These are phyloP conservation scores for Xylaria grammica DNA, from an alignment of 495 filamentous ascomycete species.

Conservation along the genomic window DNA sequence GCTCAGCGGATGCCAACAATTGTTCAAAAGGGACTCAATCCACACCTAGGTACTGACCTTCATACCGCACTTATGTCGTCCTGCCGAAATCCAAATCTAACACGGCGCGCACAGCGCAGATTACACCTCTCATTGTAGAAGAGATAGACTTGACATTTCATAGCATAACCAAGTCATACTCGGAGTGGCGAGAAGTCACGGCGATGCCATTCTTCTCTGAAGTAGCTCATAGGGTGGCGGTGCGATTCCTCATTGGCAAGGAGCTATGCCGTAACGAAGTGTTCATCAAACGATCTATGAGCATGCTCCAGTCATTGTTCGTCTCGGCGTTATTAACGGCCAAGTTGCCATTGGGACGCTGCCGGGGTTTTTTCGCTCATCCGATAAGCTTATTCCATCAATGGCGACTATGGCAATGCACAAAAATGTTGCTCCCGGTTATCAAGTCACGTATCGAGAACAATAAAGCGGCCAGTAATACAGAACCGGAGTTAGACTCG, in stretches of 20 bases:
- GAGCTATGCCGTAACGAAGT: neutral
- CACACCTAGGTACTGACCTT: neutral
- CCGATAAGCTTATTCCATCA: neutral
- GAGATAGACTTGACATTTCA: constrained; percentile 1
- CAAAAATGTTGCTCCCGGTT: neutral
- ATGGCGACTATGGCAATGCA: constrained; percentile 4
- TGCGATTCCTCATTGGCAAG: neutral
- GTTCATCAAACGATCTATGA: constrained; percentile 5
- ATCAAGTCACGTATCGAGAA: constrained; percentile 1
- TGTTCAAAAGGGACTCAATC: constrained; percentile 1
- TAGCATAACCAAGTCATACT: neutral
- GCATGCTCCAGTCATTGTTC: neutral
- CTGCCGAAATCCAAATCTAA: neutral
- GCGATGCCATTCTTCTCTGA: neutral
- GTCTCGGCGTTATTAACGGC: neutral
- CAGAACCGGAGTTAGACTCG: neutral
- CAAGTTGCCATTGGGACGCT: constrained; percentile 3
- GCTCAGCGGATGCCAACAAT: neutral
- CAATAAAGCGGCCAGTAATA: neutral
- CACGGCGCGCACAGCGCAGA: constrained; percentile 1
- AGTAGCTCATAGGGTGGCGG: neutral
- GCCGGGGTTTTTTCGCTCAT: neutral
- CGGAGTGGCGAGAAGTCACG: neutral
- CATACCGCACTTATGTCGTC: neutral
- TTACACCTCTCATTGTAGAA: neutral